Evolutionary conservation across 257 asterid genomes (phyloP), one percentile per base, ranked within the genome.

Genomic region (Ehretia macrophylla): DNA sequence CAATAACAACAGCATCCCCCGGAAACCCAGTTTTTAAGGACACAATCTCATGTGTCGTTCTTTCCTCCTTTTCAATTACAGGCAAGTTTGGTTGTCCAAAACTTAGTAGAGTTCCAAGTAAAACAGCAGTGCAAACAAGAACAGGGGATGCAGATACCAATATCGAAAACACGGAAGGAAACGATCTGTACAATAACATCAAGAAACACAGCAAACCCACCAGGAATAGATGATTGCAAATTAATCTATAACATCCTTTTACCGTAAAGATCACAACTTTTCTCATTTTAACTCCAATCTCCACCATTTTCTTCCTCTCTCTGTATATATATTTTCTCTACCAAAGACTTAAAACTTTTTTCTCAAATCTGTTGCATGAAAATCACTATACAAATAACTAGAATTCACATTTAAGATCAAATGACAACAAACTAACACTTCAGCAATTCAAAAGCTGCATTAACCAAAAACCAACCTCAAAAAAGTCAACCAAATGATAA

Each of bases 81-180:
- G 95, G 94, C 63, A 83, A 35, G 67, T 83, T 81, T 0, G 84
- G 83, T 50, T 89, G 84, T 68, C 97, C 97, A 59, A 81, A 86
- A 80, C 94, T 88, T 57, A 92, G 69, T 49, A 88, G 82, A 51
- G 85, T 76, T 10, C 97, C 97, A 46, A 89, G 96, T 83, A 92
- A 79, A 70, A 81, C 68, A 67, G 94, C 88, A 75, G 99, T 88
- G 74, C 97, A 92, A 45, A 88, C 76, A 68, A 92, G 79, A 23
- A 86, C 77, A 70, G 99, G 97, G 32, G 91, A 88, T 53, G 75
- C 76, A 65, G 90, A 81, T 10, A 88, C 77, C 86, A 92, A 69
- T 47, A 88, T 18, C 12, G 96, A 86, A 65, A 92, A 92, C 40
- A 86, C 20, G 17, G 81, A 83, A 35, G 99, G 99, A 39, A 72